These are phyloP conservation scores for Cicer pinnatifidum DNA, from an alignment of 306 rosid genomes.

Conservation along the genomic window DNA sequence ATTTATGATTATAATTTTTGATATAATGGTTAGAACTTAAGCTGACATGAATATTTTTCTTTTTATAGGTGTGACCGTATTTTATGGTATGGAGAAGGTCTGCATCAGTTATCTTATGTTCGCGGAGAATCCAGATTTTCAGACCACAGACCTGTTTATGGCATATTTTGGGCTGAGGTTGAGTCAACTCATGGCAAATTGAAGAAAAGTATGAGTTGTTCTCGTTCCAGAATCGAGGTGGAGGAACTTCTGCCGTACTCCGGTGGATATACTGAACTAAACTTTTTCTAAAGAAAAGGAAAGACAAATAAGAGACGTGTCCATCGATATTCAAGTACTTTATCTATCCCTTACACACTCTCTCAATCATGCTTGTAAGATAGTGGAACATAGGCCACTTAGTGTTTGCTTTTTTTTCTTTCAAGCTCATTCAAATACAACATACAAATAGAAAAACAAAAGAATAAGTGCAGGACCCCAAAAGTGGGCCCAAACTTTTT, in stretches of 20 bases:
- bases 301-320: conserved; percentile 49
- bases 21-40: conserved; percentile 13
- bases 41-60: conserved; percentile 42
- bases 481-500: conserved; percentile 30
- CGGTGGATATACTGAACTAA: conserved; percentile 92
- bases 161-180: conserved; percentile 95
- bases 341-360: conserved; percentile 43
- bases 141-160: conserved; percentile 96
- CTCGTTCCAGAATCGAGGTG: conserved; percentile 82
- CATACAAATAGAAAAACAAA: conserved; percentile 33
- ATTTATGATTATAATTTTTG: conserved; percentile 1
- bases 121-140: conserved; percentile 97
- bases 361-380: conserved; percentile 39
- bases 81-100: conserved; percentile 97
- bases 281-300: conserved; percentile 73
- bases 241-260: conserved; percentile 94
- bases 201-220: conserved; percentile 89
- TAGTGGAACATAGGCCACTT: conserved; percentile 15
- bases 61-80: conserved; percentile 90
- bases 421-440: conserved; percentile 31
- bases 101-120: conserved; percentile 87
- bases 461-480: conserved; percentile 35
- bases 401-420: conserved; percentile 17
- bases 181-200: conserved; percentile 76
- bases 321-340: conserved; percentile 54